Conservation (phyloP, 2,329 filamentous ascomycete genomes). For the Elsinoe fawcettii region DNA sequence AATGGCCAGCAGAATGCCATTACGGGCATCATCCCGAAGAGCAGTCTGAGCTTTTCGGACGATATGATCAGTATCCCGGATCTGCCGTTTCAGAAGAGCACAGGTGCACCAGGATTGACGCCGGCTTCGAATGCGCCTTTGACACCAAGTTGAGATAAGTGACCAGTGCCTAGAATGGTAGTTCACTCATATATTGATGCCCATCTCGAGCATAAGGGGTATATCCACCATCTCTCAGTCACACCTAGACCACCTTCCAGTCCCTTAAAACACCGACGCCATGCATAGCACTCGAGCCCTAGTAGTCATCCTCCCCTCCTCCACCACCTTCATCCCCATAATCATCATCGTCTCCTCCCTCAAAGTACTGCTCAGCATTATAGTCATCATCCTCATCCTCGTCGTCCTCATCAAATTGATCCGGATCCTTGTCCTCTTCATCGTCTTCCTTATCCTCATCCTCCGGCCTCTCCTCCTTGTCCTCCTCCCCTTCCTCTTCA, state of each 20-base stretch:
- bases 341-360: slow-evolving; percentile 50
- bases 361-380: slow-evolving; percentile 58
- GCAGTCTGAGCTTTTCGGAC: not conserved
- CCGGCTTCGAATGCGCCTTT: not conserved
- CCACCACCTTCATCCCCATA: slow-evolving; percentile 46
- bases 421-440: slow-evolving; percentile 52
- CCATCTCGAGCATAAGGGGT: not conserved
- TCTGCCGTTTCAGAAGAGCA: not conserved
- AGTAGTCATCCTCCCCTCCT: slow-evolving; percentile 38
- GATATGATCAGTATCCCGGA: not conserved
- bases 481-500: slow-evolving; percentile 34
- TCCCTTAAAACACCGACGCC: not conserved
- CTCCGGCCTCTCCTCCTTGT: slow-evolving; percentile 31
- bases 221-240: not conserved
- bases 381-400: slow-evolving; percentile 53
- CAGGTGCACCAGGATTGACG: not conserved
- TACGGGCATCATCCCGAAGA: not conserved
- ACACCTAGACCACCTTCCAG: not conserved
- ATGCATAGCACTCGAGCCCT: not conserved
- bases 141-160: not conserved
- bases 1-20: not conserved
- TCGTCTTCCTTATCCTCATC: slow-evolving; percentile 43
- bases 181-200: too few species aligned
- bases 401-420: slow-evolving; percentile 50
- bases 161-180: not conserved